These are phyloP conservation scores for Colletotrichum navitas DNA, from an alignment of 2,329 filamentous ascomycete genomes.

Conservation along the genomic window DNA sequence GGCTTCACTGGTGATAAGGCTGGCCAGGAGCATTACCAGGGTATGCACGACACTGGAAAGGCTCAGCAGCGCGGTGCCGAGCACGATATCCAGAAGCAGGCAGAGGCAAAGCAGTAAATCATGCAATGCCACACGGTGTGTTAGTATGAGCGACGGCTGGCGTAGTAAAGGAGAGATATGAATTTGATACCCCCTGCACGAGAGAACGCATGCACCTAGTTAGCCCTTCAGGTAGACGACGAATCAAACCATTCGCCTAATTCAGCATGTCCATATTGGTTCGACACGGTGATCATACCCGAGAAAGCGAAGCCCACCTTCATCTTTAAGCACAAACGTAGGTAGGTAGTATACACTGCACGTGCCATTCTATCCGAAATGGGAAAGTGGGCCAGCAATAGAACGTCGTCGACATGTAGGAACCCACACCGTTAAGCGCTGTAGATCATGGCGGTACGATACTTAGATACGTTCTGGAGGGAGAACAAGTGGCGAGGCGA, in stretches of 20 bases:
- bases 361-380: not conserved
- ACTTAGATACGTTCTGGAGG: too few relatives aligned
- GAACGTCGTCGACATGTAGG: not conserved
- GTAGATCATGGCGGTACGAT: too few relatives aligned
- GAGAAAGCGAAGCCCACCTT: not conserved
- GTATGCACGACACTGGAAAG: slow-evolving; percentile 85
- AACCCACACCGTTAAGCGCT: not conserved
- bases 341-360: too few relatives aligned
- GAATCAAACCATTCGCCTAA: slow-evolving; percentile 6
- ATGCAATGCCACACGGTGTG: not conserved
- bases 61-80: slow-evolving; percentile 86
- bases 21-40: slow-evolving; percentile 74
- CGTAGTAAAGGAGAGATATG: slow-evolving; percentile 8
- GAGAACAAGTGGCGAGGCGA: not conserved
- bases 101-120: slow-evolving; percentile 56
- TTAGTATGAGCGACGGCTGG: slow-evolving; percentile 1
- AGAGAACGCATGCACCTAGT: slow-evolving; percentile 6
- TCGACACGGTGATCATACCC: not conserved
- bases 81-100: slow-evolving; percentile 82
- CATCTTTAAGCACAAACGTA: not conserved
- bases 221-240: slow-evolving; percentile 6
- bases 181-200: slow-evolving; percentile 41
- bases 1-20: slow-evolving; percentile 77
- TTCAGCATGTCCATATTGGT: not conserved
- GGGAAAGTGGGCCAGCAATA: slow-evolving; percentile 17